phyloP scores from a whole-genome alignment of 768 basidiomycete species.

The Filobasidium floriforme region DNA sequence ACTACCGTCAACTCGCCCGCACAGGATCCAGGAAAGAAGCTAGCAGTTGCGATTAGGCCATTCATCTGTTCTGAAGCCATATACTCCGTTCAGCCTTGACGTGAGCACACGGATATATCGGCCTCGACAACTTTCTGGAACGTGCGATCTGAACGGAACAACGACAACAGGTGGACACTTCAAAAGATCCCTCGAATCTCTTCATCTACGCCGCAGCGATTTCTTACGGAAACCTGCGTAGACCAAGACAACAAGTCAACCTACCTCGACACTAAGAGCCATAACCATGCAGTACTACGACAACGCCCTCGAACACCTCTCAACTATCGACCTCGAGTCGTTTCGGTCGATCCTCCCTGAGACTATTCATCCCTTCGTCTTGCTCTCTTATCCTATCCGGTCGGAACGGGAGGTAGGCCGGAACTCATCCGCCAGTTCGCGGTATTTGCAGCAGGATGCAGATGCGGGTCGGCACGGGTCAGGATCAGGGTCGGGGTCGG shows the following conservation, averaged over 20 bases:
- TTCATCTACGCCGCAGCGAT: background rate
- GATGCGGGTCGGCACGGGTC: too few species aligned
- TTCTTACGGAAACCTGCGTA: background rate
- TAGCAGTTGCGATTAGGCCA: too few species aligned
- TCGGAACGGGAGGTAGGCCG: background rate
- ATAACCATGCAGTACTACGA: constrained; percentile 5
- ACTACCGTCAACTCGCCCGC: too few species aligned
- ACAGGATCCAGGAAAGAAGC: too few species aligned
- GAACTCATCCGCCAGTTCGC: background rate
- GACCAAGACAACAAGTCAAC: background rate
- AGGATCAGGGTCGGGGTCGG: too few species aligned
- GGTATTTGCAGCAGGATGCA: background rate
- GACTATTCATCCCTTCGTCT: constrained; percentile 55
- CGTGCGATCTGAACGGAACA: background rate
- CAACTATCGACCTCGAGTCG: background rate
- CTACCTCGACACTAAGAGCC: background rate
- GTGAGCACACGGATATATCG: too few species aligned
- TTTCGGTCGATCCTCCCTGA: constrained; percentile 40
- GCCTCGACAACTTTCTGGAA: too few species aligned
- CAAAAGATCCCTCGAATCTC: background rate
- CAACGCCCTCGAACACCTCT: constrained; percentile 4
- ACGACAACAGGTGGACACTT: background rate
- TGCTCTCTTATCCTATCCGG: constrained; percentile 61
- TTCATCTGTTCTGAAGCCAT: too few species aligned
- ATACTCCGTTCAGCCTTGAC: too few species aligned